A percentile compares a stretch with the other conserved stretches of the same genome.
Evolutionary conservation across 768 basidiomycete genomes (phyloP).

Genomic region (Suillus bovinus): DNA sequence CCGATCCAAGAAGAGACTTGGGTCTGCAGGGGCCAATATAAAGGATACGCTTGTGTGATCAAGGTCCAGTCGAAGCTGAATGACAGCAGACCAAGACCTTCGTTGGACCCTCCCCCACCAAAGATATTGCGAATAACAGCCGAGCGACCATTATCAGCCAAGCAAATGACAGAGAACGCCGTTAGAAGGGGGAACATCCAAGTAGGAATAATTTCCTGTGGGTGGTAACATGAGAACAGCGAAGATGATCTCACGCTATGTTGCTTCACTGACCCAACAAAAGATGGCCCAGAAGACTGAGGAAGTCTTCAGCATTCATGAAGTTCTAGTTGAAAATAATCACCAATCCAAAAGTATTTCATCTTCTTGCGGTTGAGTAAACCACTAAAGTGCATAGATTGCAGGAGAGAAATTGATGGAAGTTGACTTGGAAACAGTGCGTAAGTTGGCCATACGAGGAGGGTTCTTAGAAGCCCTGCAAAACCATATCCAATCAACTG

Average conservation of each 20-base stretch:
- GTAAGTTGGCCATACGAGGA: constrained; percentile 55
- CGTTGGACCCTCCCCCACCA: constrained; percentile 50
- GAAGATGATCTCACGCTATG: background rate
- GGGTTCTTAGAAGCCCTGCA: constrained; percentile 41
- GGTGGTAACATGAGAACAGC: background rate
- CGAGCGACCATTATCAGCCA: constrained; percentile 48
- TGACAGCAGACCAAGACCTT: constrained; percentile 49
- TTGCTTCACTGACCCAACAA: constrained; percentile 40
- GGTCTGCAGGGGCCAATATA: constrained; percentile 57
- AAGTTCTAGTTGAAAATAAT: background rate
- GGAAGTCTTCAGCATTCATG: constrained; percentile 1
- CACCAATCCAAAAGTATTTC: constrained; percentile 58
- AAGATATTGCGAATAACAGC: constrained; percentile 42
- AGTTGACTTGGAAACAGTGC: constrained; percentile 56
- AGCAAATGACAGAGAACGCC: constrained; percentile 49
- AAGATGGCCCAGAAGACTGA: constrained; percentile 44
- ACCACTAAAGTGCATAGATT: constrained; percentile 53
- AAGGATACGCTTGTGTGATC: constrained; percentile 53
- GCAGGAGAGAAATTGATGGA: constrained; percentile 51
- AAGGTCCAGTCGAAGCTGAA: constrained; percentile 53
- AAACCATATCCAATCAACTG: constrained; percentile 42
- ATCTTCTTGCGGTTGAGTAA: constrained; percentile 50
- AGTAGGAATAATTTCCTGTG: constrained; percentile 17
- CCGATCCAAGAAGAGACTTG: constrained; percentile 29
- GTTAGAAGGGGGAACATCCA: constrained; percentile 38